These are phyloP conservation scores for Penicillium pulvis DNA, from an alignment of 495 filamentous ascomycete species.

Conservation along the genomic window DNA sequence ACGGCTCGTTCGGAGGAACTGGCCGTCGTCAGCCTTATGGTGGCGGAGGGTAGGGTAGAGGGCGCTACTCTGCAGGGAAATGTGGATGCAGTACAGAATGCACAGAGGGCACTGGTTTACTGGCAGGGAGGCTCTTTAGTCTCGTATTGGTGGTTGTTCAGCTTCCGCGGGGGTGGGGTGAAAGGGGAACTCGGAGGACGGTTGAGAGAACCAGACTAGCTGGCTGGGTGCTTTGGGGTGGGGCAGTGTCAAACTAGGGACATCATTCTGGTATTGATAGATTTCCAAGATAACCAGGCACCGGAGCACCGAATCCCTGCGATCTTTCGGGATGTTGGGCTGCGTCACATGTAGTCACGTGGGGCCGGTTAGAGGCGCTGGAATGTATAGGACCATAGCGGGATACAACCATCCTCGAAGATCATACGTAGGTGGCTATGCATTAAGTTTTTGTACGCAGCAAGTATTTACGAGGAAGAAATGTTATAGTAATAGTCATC, in stretches of 20 bases:
- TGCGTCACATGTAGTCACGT: conserved; percentile 13
- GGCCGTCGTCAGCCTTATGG: conserved; percentile 25
- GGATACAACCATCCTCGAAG: not conserved
- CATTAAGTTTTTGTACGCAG: not conserved
- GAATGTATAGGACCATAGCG: not conserved
- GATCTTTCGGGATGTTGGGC: conserved; percentile 8
- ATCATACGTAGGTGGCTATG: not conserved
- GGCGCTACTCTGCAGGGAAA: not conserved
- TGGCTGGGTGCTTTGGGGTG: not conserved
- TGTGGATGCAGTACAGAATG: not conserved
- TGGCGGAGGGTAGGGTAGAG: conserved; percentile 4
- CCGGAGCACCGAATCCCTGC: conserved; percentile 9
- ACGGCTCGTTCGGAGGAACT: conserved; percentile 22
- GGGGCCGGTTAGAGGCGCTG: not conserved
- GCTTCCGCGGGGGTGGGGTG: not conserved
- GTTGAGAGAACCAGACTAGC: not conserved
- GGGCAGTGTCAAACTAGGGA: conserved; percentile 2
- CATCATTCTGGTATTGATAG: conserved; percentile 6
- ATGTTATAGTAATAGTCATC: conserved; percentile 5
- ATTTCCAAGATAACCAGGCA: conserved; percentile 14
- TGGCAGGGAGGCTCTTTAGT: not conserved
- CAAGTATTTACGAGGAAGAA: not conserved
- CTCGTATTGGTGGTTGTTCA: not conserved
- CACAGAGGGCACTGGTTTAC: not conserved
- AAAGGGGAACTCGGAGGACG: not conserved